Conservation (phyloP, 23 red algal genomes). For the Gracilaria vermiculophylla region DNA sequence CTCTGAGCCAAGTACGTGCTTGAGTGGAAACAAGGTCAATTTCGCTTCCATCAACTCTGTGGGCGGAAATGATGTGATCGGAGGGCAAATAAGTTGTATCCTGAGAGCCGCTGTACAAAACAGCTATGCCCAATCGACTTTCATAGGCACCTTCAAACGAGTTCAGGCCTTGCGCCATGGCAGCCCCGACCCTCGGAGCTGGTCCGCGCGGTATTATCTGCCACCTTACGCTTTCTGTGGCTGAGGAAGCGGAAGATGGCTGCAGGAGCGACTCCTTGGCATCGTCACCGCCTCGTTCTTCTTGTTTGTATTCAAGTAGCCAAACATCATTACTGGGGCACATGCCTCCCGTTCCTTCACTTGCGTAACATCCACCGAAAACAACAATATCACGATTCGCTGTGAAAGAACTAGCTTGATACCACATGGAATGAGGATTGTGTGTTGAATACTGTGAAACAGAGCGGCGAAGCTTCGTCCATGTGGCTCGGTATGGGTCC, state of each 20-base stretch:
- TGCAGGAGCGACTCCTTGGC: background rate
- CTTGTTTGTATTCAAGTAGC: conserved; percentile 39
- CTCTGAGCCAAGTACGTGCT: conserved; percentile 12
- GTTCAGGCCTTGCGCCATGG: conserved; percentile 55
- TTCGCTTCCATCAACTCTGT: conserved; percentile 22
- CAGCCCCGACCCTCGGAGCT: conserved; percentile 33
- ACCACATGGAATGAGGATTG: conserved; percentile 11
- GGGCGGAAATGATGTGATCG: conserved; percentile 8
- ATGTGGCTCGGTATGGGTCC: conserved; percentile 36
- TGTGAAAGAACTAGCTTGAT: conserved; percentile 32
- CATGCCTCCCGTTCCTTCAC: conserved; percentile 9
- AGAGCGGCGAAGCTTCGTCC: background rate
- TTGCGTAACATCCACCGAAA: conserved; percentile 56
- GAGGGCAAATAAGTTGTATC: background rate
- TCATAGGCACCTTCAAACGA: conserved; percentile 43
- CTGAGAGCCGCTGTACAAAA: conserved; percentile 52
- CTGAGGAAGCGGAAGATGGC: background rate
- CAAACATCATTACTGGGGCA: conserved; percentile 41
- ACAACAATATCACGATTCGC: conserved; percentile 34
- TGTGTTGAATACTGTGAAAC: conserved; percentile 24
- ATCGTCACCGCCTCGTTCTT: background rate
- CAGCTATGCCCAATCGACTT: conserved; percentile 36
- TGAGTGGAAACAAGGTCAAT: conserved; percentile 49
- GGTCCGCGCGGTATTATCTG: conserved; percentile 20
- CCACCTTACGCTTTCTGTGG: conserved; percentile 1